Evolutionary conservation across 768 basidiomycete species (phyloP).

Genomic region (Podaxis sp.): DNA sequence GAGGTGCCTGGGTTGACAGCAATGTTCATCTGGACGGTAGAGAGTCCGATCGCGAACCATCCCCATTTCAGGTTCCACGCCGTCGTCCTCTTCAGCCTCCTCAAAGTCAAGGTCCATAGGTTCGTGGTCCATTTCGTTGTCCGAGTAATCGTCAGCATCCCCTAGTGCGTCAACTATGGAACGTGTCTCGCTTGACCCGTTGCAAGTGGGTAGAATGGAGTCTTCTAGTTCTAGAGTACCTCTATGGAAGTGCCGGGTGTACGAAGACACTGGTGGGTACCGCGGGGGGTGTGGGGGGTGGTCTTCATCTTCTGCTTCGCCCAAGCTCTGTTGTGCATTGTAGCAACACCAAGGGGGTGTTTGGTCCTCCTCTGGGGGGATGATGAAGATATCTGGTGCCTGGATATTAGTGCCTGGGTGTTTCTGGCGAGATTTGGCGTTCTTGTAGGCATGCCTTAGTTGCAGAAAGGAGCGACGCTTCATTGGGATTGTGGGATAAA

Average conservation of each 20-base stretch:
- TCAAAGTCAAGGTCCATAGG: conserved; percentile 25
- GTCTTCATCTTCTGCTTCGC: conserved; percentile 19
- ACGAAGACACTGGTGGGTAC: conserved; percentile 12
- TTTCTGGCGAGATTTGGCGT: not conserved
- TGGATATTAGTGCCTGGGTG: conserved; percentile 18
- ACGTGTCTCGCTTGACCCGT: conserved; percentile 22
- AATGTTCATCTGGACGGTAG: conserved; percentile 11
- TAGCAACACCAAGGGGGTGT: conserved; percentile 57
- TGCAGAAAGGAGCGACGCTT: conserved; percentile 14
- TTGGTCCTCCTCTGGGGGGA: conserved; percentile 60
- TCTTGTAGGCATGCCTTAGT: not conserved
- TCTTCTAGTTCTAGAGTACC: conserved; percentile 8
- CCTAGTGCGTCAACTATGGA: conserved; percentile 33
- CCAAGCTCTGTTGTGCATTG: conserved; percentile 39
- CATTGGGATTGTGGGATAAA: conserved; percentile 11
- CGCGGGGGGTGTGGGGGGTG: conserved; percentile 14
- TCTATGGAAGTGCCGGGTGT: conserved; percentile 16
- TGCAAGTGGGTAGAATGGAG: conserved; percentile 17
- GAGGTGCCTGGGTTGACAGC: conserved; percentile 18
- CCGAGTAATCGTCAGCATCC: conserved; percentile 22
- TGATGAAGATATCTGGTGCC: conserved; percentile 54
- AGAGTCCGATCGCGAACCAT: not conserved
- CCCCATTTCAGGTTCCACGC: not conserved
- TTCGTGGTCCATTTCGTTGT: conserved; percentile 26
- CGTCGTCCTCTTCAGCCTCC: conserved; percentile 20